These are phyloP conservation scores for Brassica juncea DNA, from an alignment of 345 rosid species.

Conservation along the genomic window DNA sequence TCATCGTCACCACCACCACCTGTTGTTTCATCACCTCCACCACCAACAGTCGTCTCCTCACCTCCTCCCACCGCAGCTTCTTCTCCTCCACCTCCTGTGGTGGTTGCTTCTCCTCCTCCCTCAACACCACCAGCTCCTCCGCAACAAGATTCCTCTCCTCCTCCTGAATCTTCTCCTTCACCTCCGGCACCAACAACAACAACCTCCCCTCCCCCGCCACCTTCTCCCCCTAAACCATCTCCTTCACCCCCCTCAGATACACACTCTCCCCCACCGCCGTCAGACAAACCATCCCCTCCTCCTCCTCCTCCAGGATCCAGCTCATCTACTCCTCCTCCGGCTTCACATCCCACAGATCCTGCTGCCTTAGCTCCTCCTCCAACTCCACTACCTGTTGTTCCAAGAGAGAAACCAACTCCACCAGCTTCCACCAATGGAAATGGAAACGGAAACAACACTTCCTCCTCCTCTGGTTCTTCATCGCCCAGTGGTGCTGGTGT, in stretches of 20 bases:
- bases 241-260: constrained; percentile 54
- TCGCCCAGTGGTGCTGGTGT: constrained; percentile 33
- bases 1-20: constrained; percentile 50
- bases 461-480: constrained; percentile 38
- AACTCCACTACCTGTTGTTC: constrained; percentile 65
- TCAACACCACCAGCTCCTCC: constrained; percentile 64
- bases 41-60: constrained; percentile 47
- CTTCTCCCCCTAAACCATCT: constrained; percentile 43
- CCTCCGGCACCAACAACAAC: constrained; percentile 35
- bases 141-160: constrained; percentile 45
- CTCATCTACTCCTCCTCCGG: constrained; percentile 52
- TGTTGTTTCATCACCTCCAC: constrained; percentile 44
- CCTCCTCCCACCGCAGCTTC: constrained; percentile 51
- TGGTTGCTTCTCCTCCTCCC: constrained; percentile 39
- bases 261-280: constrained; percentile 38
- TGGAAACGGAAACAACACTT: constrained; percentile 45
- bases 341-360: constrained; percentile 48
- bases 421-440: constrained; percentile 32
- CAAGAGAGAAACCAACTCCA: constrained; percentile 73
- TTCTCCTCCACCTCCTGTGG: constrained; percentile 47
- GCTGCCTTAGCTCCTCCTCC: constrained; percentile 64
- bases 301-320: constrained; percentile 55
- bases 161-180: constrained; percentile 45
- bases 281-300: constrained; percentile 48
- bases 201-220: constrained; percentile 43